phyloP scores from a whole-genome alignment of 1,139 yeast species.

The Saccharomycopsis crataegensis region DNA sequence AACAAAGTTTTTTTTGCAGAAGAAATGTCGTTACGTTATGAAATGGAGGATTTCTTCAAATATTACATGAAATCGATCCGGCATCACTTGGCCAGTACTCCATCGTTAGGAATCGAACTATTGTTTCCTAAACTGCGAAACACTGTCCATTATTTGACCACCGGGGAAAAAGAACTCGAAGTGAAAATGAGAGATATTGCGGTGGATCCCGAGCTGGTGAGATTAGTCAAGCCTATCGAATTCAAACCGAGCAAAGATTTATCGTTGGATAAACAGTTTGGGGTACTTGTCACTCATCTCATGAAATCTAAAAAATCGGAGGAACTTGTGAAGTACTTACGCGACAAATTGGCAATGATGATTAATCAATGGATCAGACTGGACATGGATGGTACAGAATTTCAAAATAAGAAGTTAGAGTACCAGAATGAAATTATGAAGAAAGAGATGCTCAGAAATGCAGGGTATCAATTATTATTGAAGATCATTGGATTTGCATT shows the following conservation, averaged over 20 bases:
- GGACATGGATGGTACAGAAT: background rate
- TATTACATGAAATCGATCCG: slow-evolving; percentile 63
- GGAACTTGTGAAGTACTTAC: background rate
- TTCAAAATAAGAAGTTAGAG: background rate
- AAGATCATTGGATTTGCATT: slow-evolving; percentile 28
- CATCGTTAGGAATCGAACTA: slow-evolving; percentile 55
- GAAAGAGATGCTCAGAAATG: slow-evolving; percentile 25
- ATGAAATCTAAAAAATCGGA: background rate
- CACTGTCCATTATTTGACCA: slow-evolving; percentile 34
- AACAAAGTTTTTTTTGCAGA: slow-evolving; percentile 19
- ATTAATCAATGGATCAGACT: background rate
- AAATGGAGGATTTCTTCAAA: slow-evolving; percentile 58
- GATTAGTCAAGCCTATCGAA: slow-evolving; percentile 20
- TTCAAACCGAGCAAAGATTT: slow-evolving; percentile 33
- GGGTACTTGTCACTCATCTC: slow-evolving; percentile 1
- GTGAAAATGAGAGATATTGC: background rate
- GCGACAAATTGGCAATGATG: background rate
- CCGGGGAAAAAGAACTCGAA: slow-evolving; percentile 43
- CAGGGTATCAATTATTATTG: slow-evolving; percentile 28
- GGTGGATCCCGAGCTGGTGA: background rate
- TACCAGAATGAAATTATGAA: background rate
- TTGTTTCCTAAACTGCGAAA: slow-evolving; percentile 58
- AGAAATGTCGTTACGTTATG: slow-evolving; percentile 37
- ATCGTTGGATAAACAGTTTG: slow-evolving; percentile 32
- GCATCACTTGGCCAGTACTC: slow-evolving; percentile 43